These are phyloP conservation scores for Arthrinium phaeospermum DNA, from an alignment of 2,329 filamentous ascomycete genomes.

Conservation along the genomic window DNA sequence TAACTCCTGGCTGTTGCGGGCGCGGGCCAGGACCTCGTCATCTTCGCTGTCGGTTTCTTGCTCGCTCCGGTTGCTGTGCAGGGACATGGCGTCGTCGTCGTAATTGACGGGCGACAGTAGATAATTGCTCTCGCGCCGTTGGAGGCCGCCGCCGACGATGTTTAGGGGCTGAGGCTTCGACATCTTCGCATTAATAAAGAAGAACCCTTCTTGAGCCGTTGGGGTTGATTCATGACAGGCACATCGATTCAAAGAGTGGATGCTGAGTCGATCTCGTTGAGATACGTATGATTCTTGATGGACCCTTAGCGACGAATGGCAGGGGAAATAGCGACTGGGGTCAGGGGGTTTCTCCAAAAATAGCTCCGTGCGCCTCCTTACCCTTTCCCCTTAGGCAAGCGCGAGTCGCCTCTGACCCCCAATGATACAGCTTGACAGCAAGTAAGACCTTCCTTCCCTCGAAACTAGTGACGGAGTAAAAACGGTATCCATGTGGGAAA, in stretches of 20 bases:
- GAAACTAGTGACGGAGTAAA: too few relatives aligned
- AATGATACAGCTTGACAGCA: too few relatives aligned
- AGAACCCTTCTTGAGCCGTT: neutral
- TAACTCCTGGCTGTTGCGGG: constrained; percentile 72
- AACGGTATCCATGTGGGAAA: too few relatives aligned
- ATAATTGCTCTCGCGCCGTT: neutral
- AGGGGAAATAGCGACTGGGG: constrained; percentile 5
- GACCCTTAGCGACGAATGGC: neutral
- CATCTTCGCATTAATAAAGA: neutral
- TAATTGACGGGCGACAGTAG: constrained; percentile 69
- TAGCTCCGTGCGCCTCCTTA: neutral
- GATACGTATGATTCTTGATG: constrained; percentile 10
- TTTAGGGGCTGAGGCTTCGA: neutral
- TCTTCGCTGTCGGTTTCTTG: constrained; percentile 81
- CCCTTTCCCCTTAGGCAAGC: neutral
- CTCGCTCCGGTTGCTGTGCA: constrained; percentile 67
- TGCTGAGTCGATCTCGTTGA: constrained; percentile 6
- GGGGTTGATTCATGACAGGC: constrained; percentile 13
- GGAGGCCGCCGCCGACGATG: neutral
- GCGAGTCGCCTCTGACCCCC: neutral
- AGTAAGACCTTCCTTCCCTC: neutral
- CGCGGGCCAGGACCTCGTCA: constrained; percentile 69
- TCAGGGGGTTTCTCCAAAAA: constrained; percentile 7
- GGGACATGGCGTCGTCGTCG: constrained; percentile 72
- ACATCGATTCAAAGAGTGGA: constrained; percentile 1